These are phyloP conservation scores for Prototheca cutis DNA, from an alignment of 163 green algal species.

Conservation along the genomic window DNA sequence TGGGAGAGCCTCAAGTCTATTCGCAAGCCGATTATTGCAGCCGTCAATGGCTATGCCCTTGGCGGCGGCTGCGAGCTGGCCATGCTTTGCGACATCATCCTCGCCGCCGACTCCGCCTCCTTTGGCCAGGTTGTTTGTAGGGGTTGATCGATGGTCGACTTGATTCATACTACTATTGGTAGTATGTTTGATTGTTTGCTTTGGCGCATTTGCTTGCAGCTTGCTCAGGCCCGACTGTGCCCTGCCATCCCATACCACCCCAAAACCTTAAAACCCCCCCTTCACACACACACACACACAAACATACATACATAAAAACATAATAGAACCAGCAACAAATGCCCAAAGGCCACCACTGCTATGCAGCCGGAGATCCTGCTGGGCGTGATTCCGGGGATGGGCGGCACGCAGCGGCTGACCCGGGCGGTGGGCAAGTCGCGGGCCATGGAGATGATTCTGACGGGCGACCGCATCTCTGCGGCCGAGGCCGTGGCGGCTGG, in stretches of 20 bases:
- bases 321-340: background rate
- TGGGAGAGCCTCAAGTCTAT: conserved; percentile 32
- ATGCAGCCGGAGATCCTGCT: conserved; percentile 63
- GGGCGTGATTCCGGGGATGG: conserved; percentile 74
- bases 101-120: conserved; percentile 51
- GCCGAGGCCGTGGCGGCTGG: conserved; percentile 12
- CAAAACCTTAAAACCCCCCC: too few species aligned
- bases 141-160: too few species aligned
- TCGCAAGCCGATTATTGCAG: conserved; percentile 60
- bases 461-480: conserved; percentile 26
- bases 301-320: too few species aligned
- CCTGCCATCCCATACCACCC: too few species aligned
- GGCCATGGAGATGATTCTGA: conserved; percentile 76
- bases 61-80: conserved; percentile 71
- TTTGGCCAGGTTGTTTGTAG: conserved; percentile 55
- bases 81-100: conserved; percentile 70
- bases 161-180: too few species aligned
- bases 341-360: background rate
- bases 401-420: conserved; percentile 70
- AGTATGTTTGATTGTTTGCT: background rate
- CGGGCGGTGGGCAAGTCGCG: conserved; percentile 53
- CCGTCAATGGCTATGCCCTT: conserved; percentile 69
- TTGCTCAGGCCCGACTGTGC: too few species aligned
- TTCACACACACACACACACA: too few species aligned
- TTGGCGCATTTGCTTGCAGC: too few species aligned